Percentiles rank a stretch among this genome's conserved stretches.
Evolutionary conservation across 345 rosid genomes (phyloP).

Genomic region (Laguncularia racemosa): DNA sequence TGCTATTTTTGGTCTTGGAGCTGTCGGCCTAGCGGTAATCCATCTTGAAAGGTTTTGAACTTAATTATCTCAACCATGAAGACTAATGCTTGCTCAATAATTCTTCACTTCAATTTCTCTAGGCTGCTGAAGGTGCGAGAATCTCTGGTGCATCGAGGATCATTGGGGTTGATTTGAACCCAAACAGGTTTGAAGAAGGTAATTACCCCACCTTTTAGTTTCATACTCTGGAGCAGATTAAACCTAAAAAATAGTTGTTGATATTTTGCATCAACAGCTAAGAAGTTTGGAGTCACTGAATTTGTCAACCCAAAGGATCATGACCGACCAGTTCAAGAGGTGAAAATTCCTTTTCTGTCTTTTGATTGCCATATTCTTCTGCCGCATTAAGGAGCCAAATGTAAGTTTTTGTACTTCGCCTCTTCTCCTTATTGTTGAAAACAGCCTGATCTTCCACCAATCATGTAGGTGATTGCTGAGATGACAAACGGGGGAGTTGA

Average conservation of each 20-base stretch:
- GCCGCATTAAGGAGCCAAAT: too few relatives aligned
- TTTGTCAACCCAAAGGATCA: constrained; percentile 31
- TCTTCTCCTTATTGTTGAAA: too few relatives aligned
- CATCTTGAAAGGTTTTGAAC: too few relatives aligned
- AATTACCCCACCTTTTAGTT: not conserved
- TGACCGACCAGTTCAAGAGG: constrained; percentile 32
- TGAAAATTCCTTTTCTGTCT: not conserved
- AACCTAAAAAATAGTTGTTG: not conserved
- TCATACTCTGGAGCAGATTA: not conserved
- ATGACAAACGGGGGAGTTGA: constrained; percentile 45
- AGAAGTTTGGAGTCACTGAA: constrained; percentile 34
- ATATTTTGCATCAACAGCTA: constrained; percentile 15
- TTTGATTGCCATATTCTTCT: not conserved
- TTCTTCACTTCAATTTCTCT: not conserved
- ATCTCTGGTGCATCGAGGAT: constrained; percentile 37
- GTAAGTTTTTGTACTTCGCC: too few relatives aligned
- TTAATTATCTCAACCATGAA: too few relatives aligned
- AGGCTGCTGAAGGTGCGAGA: constrained; percentile 44
- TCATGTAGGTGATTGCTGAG: constrained; percentile 30
- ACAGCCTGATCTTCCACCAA: too few relatives aligned
- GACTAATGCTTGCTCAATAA: too few relatives aligned
- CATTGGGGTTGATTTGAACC: constrained; percentile 31
- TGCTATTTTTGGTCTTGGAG: constrained; percentile 38
- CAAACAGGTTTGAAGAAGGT: constrained; percentile 30
- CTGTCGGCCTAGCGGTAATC: constrained; percentile 32